These are phyloP conservation scores for Citrus medica DNA, from an alignment of 345 rosid species.

Conservation along the genomic window DNA sequence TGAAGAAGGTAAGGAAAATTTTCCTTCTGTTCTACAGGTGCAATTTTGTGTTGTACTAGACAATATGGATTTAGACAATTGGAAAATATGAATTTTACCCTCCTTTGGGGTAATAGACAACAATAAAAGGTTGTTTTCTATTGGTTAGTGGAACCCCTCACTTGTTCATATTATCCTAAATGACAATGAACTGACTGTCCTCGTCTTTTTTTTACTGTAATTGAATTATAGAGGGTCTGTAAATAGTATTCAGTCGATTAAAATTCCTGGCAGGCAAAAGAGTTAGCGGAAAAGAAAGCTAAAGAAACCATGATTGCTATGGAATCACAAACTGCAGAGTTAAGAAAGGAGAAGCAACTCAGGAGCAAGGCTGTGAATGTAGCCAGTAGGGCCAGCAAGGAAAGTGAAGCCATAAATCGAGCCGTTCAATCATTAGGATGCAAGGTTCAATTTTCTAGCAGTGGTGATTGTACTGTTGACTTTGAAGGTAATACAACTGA, in stretches of 20 bases:
- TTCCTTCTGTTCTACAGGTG: background rate
- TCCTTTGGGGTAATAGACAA: background rate
- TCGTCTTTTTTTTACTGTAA: background rate
- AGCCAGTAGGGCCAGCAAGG: conserved; percentile 71
- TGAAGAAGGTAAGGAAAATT: conserved; percentile 56
- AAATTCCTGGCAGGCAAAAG: conserved; percentile 59
- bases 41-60: background rate
- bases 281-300: conserved; percentile 66
- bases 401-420: conserved; percentile 58
- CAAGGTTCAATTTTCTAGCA: conserved; percentile 64
- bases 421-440: conserved; percentile 87
- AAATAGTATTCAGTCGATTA: conserved; percentile 6
- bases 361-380: conserved; percentile 57
- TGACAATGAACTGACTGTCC: background rate
- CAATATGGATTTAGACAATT: background rate
- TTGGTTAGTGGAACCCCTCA: background rate
- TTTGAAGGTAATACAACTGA: conserved; percentile 38
- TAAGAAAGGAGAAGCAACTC: conserved; percentile 59
- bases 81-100: background rate
- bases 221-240: background rate
- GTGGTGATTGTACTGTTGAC: conserved; percentile 57
- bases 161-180: background rate
- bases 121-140: background rate
- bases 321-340: conserved; percentile 56
- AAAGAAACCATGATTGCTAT: conserved; percentile 39